These are phyloP conservation scores for Chlorella sp. DNA, from an alignment of 139 green algal species.

Conservation along the genomic window DNA sequence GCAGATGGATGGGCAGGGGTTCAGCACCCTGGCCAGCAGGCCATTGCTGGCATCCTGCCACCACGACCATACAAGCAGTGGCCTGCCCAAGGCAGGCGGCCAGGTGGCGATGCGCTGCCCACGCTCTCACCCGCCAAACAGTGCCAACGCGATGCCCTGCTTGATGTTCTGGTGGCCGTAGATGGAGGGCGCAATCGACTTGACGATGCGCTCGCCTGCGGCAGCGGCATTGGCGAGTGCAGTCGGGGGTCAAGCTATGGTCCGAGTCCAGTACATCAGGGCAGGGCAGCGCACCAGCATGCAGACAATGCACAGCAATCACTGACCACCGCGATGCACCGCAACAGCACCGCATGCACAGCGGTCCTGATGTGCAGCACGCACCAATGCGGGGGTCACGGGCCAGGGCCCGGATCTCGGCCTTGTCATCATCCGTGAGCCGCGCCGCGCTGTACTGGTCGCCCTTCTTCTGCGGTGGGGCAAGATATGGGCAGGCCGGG, in stretches of 20 bases:
- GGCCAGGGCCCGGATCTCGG: constrained; percentile 79
- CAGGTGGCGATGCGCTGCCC: too few relatives aligned
- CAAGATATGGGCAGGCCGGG: not conserved
- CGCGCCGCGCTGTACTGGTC: constrained; percentile 74
- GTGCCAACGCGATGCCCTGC: constrained; percentile 88
- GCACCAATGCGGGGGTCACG: constrained; percentile 82
- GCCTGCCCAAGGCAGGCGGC: too few relatives aligned
- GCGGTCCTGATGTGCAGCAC: not conserved
- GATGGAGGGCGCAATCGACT: constrained; percentile 98
- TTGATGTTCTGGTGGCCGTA: constrained; percentile 99
- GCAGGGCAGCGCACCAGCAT: not conserved
- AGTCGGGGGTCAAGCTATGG: not conserved
- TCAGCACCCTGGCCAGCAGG: too few relatives aligned
- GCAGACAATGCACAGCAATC: not conserved
- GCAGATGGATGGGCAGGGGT: too few relatives aligned
- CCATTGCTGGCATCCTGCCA: too few relatives aligned
- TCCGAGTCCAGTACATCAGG: too few relatives aligned
- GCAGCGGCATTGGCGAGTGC: not conserved
- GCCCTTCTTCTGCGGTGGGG: constrained; percentile 58
- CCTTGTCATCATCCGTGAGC: constrained; percentile 94
- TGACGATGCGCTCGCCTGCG: constrained; percentile 84
- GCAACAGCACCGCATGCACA: too few relatives aligned
- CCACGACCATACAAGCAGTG: too few relatives aligned
- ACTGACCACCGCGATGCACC: too few relatives aligned
- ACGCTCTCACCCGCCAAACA: constrained; percentile 85